These are phyloP conservation scores for Entelexis sorbosivorans DNA, from an alignment of 1,139 yeast genomes.

Conservation along the genomic window DNA sequence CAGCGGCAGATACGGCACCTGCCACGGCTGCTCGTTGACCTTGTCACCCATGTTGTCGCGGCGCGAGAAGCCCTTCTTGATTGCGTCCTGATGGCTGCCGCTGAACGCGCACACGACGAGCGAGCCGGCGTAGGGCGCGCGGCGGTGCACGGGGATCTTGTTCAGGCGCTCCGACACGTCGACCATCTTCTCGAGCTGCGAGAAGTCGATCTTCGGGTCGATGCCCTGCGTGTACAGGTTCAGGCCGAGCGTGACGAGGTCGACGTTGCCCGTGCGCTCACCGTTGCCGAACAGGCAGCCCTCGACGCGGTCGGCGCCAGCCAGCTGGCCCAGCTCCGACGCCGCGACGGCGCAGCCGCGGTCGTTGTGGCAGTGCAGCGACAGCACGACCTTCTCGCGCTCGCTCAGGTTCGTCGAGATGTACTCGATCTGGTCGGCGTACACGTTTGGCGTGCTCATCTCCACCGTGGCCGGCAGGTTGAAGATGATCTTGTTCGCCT, in stretches of 20 bases:
- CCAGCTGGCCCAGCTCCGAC: slow-evolving; percentile 83
- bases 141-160: slow-evolving; percentile 82
- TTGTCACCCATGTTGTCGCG: slow-evolving; percentile 38
- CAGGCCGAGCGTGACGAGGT: slow-evolving; percentile 80
- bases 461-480: slow-evolving; percentile 98
- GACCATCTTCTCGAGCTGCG: slow-evolving; percentile 69
- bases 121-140: slow-evolving; percentile 96
- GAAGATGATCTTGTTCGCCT: slow-evolving; percentile 76
- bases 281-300: slow-evolving; percentile 97
- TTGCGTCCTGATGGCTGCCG: slow-evolving; percentile 97
- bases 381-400: slow-evolving; percentile 76
- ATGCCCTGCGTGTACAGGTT: slow-evolving; percentile 93
- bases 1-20: slow-evolving; percentile 85
- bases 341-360: slow-evolving; percentile 98
- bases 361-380: slow-evolving; percentile 92
- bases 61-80: slow-evolving; percentile 79
- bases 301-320: slow-evolving; percentile 96
- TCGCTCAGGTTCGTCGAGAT: slow-evolving; percentile 67
- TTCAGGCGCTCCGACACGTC: slow-evolving; percentile 87
- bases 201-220: slow-evolving; percentile 73
- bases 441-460: slow-evolving; percentile 84
- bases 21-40: slow-evolving; percentile 42
- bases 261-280: slow-evolving; percentile 97
- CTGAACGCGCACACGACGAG: slow-evolving; percentile 93
- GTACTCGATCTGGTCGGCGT: slow-evolving; percentile 93